These are phyloP conservation scores for Phaeodactylum tricornutum DNA, from an alignment of 108 stramenopile species.

Conservation along the genomic window DNA sequence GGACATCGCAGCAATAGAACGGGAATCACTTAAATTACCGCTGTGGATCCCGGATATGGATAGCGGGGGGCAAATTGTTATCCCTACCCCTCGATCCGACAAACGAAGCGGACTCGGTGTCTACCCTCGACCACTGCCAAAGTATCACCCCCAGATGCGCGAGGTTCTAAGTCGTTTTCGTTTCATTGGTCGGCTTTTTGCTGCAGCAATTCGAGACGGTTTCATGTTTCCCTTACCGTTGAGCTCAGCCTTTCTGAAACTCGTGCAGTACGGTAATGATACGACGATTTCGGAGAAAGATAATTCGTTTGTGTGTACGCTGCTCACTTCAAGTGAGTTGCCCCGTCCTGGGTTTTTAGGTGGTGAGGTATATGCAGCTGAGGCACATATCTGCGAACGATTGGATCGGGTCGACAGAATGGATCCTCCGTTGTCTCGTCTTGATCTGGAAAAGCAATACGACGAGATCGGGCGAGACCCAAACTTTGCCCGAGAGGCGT, in stretches of 20 bases:
- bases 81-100: constrained; percentile 41
- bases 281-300: constrained; percentile 5
- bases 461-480: constrained; percentile 17
- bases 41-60: constrained; percentile 50
- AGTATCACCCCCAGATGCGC: constrained; percentile 12
- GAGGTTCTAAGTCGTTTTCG: constrained; percentile 22
- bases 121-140: constrained; percentile 30
- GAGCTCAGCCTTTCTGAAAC: constrained; percentile 28
- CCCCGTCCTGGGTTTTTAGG: constrained; percentile 46
- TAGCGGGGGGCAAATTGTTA: constrained; percentile 22
- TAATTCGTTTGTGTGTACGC: background rate
- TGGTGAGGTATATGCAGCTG: constrained; percentile 37
- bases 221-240: constrained; percentile 41
- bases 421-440: constrained; percentile 8
- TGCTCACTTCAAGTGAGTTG: constrained; percentile 24
- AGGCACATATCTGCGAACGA: constrained; percentile 20
- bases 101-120: constrained; percentile 20
- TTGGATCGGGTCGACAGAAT: constrained; percentile 21
- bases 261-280: constrained; percentile 20
- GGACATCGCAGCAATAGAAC: background rate
- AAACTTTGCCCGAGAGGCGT: constrained; percentile 22
- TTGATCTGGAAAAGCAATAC: constrained; percentile 12
- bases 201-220: constrained; percentile 36
- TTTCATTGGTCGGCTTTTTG: constrained; percentile 40
- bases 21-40: constrained; percentile 8